Base-by-base conservation (phyloP, 306 rosid genomes). In the Pueraria montana region DNA sequence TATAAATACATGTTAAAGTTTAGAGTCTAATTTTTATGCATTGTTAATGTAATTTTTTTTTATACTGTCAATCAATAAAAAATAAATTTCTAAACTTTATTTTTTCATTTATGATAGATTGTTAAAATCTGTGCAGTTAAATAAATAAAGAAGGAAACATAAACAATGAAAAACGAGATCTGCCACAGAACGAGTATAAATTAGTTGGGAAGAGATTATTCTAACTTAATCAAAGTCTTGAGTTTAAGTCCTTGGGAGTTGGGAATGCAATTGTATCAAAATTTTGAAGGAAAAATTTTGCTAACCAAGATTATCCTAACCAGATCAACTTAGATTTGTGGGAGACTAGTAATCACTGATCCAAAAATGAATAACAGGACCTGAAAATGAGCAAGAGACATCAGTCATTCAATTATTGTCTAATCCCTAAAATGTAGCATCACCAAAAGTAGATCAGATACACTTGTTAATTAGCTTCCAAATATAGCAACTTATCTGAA, bases 401-500 rank as follows among this genome's bases (percentile, higher is more conserved):
- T 1, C 17, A 17, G 2, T 67, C 16, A 2, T 27, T 56, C 56
- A 52, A 14, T 42, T 65, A 12, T 52, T 48, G 34, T 40, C 11
- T 45, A 59, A 59, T 62, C 55, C 45, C 74, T 72, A 4, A 80
- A 49, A 56, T 68, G 63, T 66, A 66, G 76, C 67, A 65, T 53
- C 21, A 56, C 48, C 72, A 77, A 23, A 40, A 40, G 32, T 34
- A 77, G 34, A 66, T 74, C 74, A 46, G 13, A 40, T n/a, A 43
- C 56, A 46, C n/a, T 24, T 80, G 58, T 17, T 56, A 56, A 21
- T 10, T 32, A 73, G 65, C 40, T 63, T 71, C 69, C 55, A 77
- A 42, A 21, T 43, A 77, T 71, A 32, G 73, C 8, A 18, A 79
- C 58, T n/a, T 9, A 24, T 24, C 5, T 0, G 11, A 62, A 67